Conservation (phyloP, 2,329 filamentous ascomycete genomes). For the Trichoderma endophyticum region DNA sequence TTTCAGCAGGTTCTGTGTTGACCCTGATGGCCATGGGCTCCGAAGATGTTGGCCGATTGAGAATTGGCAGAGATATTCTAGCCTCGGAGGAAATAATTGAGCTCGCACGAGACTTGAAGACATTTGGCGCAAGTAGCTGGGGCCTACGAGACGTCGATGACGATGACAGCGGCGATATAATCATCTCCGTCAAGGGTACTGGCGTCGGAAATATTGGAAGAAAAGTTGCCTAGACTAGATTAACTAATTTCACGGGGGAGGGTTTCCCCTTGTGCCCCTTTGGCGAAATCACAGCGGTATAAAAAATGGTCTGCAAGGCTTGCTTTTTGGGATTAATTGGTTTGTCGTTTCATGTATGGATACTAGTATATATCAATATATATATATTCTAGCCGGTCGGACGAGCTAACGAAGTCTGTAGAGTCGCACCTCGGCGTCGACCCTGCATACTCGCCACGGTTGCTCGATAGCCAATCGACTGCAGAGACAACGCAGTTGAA, state of each 20-base stretch:
- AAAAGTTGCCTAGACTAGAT: conserved; percentile 63
- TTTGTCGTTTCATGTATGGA: background rate
- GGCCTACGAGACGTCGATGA: conserved; percentile 73
- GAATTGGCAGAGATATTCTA: conserved; percentile 76
- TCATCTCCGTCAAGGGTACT: conserved; percentile 86
- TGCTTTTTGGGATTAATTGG: background rate
- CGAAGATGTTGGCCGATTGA: conserved; percentile 86
- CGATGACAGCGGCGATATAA: conserved; percentile 67
- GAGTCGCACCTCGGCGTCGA: conserved; percentile 36
- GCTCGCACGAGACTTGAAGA: conserved; percentile 77
- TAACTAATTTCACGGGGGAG: background rate
- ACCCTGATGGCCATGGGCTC: conserved; percentile 97
- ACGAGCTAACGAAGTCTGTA: conserved; percentile 22
- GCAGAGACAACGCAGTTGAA: conserved; percentile 50
- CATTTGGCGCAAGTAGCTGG: conserved; percentile 90
- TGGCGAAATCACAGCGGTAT: conserved; percentile 1
- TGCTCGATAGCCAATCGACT: conserved; percentile 53
- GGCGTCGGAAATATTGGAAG: conserved; percentile 93
- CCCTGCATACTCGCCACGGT: conserved; percentile 52
- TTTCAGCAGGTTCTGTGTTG: conserved; percentile 71
- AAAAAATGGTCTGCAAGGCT: background rate
- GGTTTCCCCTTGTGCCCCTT: background rate
- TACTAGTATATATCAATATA: background rate
- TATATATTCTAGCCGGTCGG: conserved; percentile 22
- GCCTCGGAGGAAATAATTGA: conserved; percentile 77